Conservation (phyloP, 1,284 basidiomycete genomes). For the Rhodotorula sp. region DNA sequence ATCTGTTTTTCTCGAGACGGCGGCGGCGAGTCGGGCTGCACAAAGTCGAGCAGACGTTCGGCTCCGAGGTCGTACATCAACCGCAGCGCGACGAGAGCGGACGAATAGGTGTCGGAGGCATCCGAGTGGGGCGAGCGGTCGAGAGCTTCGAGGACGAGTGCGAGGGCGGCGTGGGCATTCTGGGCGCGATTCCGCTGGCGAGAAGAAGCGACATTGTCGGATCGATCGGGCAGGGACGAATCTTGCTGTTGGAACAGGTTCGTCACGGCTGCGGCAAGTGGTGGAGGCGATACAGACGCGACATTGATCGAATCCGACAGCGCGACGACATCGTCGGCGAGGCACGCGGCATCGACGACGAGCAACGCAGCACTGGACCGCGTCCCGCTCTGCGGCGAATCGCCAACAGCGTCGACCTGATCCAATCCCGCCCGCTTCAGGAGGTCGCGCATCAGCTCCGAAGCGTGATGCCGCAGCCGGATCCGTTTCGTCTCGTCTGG, state of each 20-base stretch:
- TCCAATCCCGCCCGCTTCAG: background rate
- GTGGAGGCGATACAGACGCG: no score
- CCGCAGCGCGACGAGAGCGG: background rate
- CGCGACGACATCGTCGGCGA: background rate
- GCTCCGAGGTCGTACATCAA: background rate
- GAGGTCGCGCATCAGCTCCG: background rate
- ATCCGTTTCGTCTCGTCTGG: background rate
- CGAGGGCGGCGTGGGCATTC: background rate
- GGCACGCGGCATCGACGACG: conserved; percentile 7
- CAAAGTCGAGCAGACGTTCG: background rate
- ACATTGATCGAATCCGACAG: background rate
- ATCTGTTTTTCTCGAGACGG: background rate
- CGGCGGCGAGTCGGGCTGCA: background rate
- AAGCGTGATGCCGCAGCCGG: background rate
- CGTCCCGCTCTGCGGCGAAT: background rate
- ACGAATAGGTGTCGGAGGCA: background rate
- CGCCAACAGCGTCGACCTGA: background rate
- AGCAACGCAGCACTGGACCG: conserved; percentile 10
- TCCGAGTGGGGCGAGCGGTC: background rate
- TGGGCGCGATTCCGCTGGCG: background rate
- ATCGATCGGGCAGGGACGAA: background rate
- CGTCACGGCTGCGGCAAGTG: no score
- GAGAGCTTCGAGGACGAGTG: conserved; percentile 1
- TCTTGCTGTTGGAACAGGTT: no score
- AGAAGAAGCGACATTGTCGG: background rate